Evolutionary conservation across 495 filamentous ascomycete genomes (phyloP), one percentile per base, ranked within the genome.

Genomic region (Hyaloscypha variabilis): DNA sequence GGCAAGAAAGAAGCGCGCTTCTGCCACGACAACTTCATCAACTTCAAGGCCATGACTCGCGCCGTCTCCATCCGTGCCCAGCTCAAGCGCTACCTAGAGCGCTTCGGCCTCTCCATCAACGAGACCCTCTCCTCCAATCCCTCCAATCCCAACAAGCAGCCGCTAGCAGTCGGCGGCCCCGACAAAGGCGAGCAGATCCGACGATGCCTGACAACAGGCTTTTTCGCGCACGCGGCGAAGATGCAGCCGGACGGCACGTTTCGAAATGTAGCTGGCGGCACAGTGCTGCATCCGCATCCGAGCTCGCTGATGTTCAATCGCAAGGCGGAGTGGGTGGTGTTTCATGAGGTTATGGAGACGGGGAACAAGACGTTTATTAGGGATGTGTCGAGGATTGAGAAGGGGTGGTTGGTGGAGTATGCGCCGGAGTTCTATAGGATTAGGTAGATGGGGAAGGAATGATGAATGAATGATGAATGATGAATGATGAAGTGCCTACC

Each of bases 261-360:
- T 71, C 87, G 84, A 69, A 93, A 91, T 28, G 87, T 96, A 52
- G 88, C 86, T 62, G 93, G 91, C 13, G 86, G 85, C 8, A 83
- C 78, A 49, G 85, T 86, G 51, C 79, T 99, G 39, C 86, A 96
- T 79, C 92, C 93, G 23, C 95, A 99, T 77, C 96, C 95, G 3
- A 96, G 87, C 71, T 95, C 91, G 21, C 76, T 99, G 71, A 93
- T 99, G 89, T 98, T 98, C 83, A 97, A 97, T 77, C 87, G 95
- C 52, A 97, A 96, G 80, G 93, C 91, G 21, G 94, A 98, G 69
- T 99, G 95, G 95, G 94, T 99, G 11, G 87, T 99, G 50, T 99
- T 98, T 72, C 91, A 96, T 72, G 96, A 98, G 74, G 87, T 97
- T 58, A 87, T 97, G 81, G 93, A 99, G 77, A 96, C 91, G 24